Percentiles rank a stretch among this genome's conserved stretches.
phyloP scores from a whole-genome alignment of 1,284 basidiomycete genomes.

The Sporisorium exsertum region DNA sequence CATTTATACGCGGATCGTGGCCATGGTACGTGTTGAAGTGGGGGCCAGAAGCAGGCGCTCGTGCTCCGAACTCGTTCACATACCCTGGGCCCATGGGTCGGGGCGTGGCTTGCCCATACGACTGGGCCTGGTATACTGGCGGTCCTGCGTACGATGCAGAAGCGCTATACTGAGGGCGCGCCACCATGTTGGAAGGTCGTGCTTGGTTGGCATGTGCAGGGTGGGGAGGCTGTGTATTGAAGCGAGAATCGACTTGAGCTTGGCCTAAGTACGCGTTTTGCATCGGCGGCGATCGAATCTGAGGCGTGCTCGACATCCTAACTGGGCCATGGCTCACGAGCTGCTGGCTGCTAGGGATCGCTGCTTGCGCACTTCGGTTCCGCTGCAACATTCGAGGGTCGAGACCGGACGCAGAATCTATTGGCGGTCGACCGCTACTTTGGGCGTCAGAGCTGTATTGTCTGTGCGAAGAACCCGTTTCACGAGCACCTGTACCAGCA shows the following conservation, averaged over 20 bases:
- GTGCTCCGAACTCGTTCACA: conserved; percentile 42
- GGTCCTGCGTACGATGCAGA: conserved; percentile 20
- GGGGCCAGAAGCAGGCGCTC: conserved; percentile 16
- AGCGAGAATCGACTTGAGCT: conserved; percentile 29
- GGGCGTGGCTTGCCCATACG: conserved; percentile 15
- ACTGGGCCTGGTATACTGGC: conserved; percentile 23
- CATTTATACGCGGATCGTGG: conserved; percentile 36
- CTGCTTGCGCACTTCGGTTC: conserved; percentile 50
- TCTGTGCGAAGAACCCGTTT: conserved; percentile 27
- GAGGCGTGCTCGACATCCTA: conserved; percentile 40
- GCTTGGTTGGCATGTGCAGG: conserved; percentile 20
- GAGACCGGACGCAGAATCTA: conserved; percentile 1
- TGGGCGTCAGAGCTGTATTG: conserved; percentile 52
- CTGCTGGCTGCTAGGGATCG: conserved; percentile 36
- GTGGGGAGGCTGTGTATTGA: conserved; percentile 15
- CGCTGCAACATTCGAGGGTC: conserved; percentile 40
- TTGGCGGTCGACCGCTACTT: conserved; percentile 3
- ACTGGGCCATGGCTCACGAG: conserved; percentile 23
- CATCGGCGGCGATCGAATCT: conserved; percentile 42
- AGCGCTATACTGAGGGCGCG: conserved; percentile 32
- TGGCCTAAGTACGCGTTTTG: conserved; percentile 11
- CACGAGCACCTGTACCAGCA: conserved; percentile 21
- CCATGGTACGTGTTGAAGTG: conserved; percentile 45
- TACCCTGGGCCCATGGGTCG: conserved; percentile 24
- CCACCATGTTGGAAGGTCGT: conserved; percentile 14